A percentile compares a stretch with the other conserved stretches of the same genome.
These are phyloP conservation scores for Hemileia vastatrix DNA, from an alignment of 1,284 basidiomycete genomes.

Conservation along the genomic window DNA sequence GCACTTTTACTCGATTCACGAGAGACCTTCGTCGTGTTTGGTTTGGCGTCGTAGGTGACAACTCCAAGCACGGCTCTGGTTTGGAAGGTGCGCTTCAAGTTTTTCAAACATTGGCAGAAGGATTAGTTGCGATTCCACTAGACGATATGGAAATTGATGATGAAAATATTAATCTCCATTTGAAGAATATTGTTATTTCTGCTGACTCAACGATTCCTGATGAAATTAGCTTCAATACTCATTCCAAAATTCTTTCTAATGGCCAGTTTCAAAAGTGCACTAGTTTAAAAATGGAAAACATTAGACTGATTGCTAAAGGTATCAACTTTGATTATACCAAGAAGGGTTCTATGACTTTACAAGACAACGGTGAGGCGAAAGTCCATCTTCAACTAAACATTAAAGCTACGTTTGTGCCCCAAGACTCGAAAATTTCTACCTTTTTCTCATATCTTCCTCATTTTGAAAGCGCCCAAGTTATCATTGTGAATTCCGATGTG, in stretches of 20 bases:
- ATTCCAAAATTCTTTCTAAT: slow-evolving; percentile 9
- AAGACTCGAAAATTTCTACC: neutral
- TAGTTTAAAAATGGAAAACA: slow-evolving; percentile 4
- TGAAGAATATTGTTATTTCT: neutral
- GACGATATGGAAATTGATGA: neutral
- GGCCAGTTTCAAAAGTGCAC: slow-evolving; percentile 10
- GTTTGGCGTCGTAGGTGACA: slow-evolving; percentile 14
- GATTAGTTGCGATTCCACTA: slow-evolving; percentile 8
- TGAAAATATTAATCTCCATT: neutral
- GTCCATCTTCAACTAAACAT: slow-evolving; percentile 2
- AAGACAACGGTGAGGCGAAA: neutral
- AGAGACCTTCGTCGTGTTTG: slow-evolving; percentile 16
- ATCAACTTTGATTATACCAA: neutral
- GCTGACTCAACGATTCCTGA: slow-evolving; percentile 3
- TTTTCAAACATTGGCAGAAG: slow-evolving; percentile 2
- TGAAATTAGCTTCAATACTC: slow-evolving; percentile 16
- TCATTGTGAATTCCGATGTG: slow-evolving; percentile 4
- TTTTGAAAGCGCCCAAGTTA: slow-evolving; percentile 6
- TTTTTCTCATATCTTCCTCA: slow-evolving; percentile 6
- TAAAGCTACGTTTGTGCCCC: slow-evolving; percentile 2
- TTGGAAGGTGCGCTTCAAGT: slow-evolving; percentile 14
- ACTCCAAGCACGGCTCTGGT: slow-evolving; percentile 6
- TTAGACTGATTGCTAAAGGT: slow-evolving; percentile 4
- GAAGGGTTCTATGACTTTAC: neutral
- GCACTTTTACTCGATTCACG: slow-evolving; percentile 21